Conservation (phyloP, 768 basidiomycete genomes). For the Agrocybe praecox region DNA sequence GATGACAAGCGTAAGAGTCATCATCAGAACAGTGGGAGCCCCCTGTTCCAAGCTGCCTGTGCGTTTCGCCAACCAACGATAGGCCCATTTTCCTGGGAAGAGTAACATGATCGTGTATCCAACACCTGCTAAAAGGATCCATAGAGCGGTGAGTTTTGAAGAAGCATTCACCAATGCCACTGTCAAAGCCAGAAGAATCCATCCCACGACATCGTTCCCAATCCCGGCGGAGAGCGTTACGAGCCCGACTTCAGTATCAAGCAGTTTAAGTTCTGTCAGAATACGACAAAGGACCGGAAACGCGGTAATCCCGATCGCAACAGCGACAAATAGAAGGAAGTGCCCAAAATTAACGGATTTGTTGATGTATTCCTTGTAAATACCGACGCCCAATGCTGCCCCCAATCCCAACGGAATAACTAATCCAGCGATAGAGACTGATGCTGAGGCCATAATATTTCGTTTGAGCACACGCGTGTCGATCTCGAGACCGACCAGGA, state of each 20-base stretch:
- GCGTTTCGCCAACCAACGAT: slow-evolving; percentile 64
- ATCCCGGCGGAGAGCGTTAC: slow-evolving; percentile 84
- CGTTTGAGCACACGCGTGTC: slow-evolving; percentile 69
- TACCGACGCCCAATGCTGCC: slow-evolving; percentile 69
- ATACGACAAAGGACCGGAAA: slow-evolving; percentile 88
- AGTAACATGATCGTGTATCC: slow-evolving; percentile 74
- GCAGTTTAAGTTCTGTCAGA: slow-evolving; percentile 77
- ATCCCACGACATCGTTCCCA: slow-evolving; percentile 73
- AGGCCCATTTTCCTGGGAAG: slow-evolving; percentile 64
- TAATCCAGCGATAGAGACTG: slow-evolving; percentile 70
- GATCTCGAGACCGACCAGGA: slow-evolving; percentile 85
- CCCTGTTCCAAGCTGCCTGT: slow-evolving; percentile 76
- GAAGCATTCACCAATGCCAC: slow-evolving; percentile 87
- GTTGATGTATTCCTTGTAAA: slow-evolving; percentile 71
- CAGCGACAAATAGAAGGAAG: slow-evolving; percentile 85
- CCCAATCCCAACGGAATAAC: slow-evolving; percentile 81
- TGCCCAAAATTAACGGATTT: slow-evolving; percentile 67
- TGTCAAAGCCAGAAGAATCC: slow-evolving; percentile 82
- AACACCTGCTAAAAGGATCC: slow-evolving; percentile 68
- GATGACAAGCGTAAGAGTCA: slow-evolving; percentile 75
- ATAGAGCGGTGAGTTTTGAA: slow-evolving; percentile 76
- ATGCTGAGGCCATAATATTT: slow-evolving; percentile 58
- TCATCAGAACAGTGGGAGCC: slow-evolving; percentile 71
- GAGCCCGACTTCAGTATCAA: slow-evolving; percentile 85
- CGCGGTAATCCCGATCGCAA: slow-evolving; percentile 80